Conservation (phyloP, 2,329 filamentous ascomycete species). For the Paecilomyces fulvus region DNA sequence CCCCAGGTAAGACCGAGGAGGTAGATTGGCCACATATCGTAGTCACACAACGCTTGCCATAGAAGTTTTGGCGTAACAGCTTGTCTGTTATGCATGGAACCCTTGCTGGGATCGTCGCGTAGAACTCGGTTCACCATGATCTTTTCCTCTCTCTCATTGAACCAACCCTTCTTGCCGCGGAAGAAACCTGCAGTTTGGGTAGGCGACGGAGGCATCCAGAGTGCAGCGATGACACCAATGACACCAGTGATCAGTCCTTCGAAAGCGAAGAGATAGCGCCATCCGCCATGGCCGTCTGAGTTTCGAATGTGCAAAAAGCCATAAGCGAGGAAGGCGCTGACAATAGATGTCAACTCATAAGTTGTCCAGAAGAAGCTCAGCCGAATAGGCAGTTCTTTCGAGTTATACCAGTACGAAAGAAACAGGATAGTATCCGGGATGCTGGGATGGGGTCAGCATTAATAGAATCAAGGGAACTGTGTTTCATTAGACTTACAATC, state of each 20-base stretch:
- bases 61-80: slow-evolving; percentile 42
- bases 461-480: slow-evolving; percentile 1
- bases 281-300: slow-evolving; percentile 30
- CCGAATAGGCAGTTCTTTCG: slow-evolving; percentile 58
- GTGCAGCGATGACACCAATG: slow-evolving; percentile 48
- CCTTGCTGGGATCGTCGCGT: slow-evolving; percentile 48
- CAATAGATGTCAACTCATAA: slow-evolving; percentile 41
- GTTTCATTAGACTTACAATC: slow-evolving; percentile 49
- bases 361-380: slow-evolving; percentile 65
- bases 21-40: slow-evolving; percentile 51
- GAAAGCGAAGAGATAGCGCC: slow-evolving; percentile 35
- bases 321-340: slow-evolving; percentile 41
- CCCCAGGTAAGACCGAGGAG: slow-evolving; percentile 40
- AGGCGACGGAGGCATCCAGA: slow-evolving; percentile 57
- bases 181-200: slow-evolving; percentile 56
- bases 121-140: slow-evolving; percentile 60
- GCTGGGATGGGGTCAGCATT: slow-evolving; percentile 10
- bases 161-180: slow-evolving; percentile 57
- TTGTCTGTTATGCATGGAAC: slow-evolving; percentile 55
- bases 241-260: slow-evolving; percentile 43
- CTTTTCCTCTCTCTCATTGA: slow-evolving; percentile 57
- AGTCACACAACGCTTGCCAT: slow-evolving; percentile 44
- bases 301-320: slow-evolving; percentile 33
- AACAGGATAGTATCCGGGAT: slow-evolving; percentile 44
- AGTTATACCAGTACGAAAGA: slow-evolving; percentile 68